Evolutionary conservation across 2,329 filamentous ascomycete genomes (phyloP), one percentile per base, ranked within the genome.

Genomic region (Paraphoma chrysanthemicola): DNA sequence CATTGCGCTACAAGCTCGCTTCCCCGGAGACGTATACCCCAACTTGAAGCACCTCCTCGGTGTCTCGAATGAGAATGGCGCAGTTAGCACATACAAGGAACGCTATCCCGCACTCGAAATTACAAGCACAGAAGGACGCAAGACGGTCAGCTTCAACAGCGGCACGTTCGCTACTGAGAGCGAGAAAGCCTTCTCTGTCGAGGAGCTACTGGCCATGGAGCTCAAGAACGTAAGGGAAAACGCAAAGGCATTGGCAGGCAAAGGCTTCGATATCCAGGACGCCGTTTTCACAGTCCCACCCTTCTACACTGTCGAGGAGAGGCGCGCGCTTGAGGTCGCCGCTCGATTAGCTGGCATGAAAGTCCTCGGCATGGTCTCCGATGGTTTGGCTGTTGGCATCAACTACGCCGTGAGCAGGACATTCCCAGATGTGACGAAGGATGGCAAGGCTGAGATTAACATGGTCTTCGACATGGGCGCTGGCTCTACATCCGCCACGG

Each of bases 381-480:
- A 99, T 73, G 93, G 93, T 14, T 80, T 97, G 59, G 93, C 95
- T 31, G 94, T 99, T 55, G 95, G 93, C 28, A 80, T 99, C 66
- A 96, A 99, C 80, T 99, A 98, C 77, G 95, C 95, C 43, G 97
- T 93, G 29, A 90, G 87, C 70, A 88, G 95, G 69, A 92, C 90
- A 14, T 99, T 98, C 78, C 92, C 93, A 38, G 83, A 94, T 57
- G 83, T 95, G 57, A 90, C 87, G 53, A 89, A 95, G 51, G 92
- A 92, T 52, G 90, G 86, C 63, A 93, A 93, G 80, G 90, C 95
- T 0, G 95, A 99, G 78, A 87, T 93, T 68, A 92, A 99, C 79
- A 80, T 99, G 75, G 87, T 99, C 30, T 99, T 95, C 72, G 95
- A 99, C 74, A 98, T 99, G 93, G 95, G 95, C 65, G 93, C 95